phyloP scores from a whole-genome alignment of 805 yeast genomes.

The Candida koratica region DNA sequence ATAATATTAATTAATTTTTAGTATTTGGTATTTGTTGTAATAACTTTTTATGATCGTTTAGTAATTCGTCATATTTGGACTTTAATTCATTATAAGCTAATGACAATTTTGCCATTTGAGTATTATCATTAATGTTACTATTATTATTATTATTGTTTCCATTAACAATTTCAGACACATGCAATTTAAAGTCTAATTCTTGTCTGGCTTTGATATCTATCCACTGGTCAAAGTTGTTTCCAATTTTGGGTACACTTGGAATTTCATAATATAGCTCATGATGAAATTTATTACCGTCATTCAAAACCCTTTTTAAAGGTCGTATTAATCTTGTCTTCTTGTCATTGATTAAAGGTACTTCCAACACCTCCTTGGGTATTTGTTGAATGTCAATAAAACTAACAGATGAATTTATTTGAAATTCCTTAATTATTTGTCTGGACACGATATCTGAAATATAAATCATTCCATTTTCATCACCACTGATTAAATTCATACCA shows the following conservation, averaged over 20 bases:
- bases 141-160: slow-evolving; percentile 17
- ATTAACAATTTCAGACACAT: not conserved
- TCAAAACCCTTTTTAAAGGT: slow-evolving; percentile 57
- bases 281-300: slow-evolving; percentile 30
- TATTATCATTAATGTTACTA: slow-evolving; percentile 13
- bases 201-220: slow-evolving; percentile 46
- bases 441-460: slow-evolving; percentile 66
- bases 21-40: not conserved
- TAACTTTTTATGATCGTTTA: slow-evolving; percentile 45
- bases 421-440: slow-evolving; percentile 60
- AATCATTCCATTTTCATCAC: slow-evolving; percentile 69
- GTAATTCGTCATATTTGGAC: slow-evolving; percentile 56
- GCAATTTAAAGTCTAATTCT: slow-evolving; percentile 44
- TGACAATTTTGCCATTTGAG: slow-evolving; percentile 47
- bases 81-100: slow-evolving; percentile 58
- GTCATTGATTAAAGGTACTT: slow-evolving; percentile 15
- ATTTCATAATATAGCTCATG: slow-evolving; percentile 44
- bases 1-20: too few relatives aligned
- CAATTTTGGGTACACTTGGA: slow-evolving; percentile 12
- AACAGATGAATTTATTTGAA: slow-evolving; percentile 39
- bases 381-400: slow-evolving; percentile 25
- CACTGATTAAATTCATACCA: slow-evolving; percentile 68
- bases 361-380: slow-evolving; percentile 16
- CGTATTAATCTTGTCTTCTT: slow-evolving; percentile 52
- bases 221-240: slow-evolving; percentile 43